phyloP scores from a whole-genome alignment of 352 stramenopile species.

The Globisporangium okanoganense region DNA sequence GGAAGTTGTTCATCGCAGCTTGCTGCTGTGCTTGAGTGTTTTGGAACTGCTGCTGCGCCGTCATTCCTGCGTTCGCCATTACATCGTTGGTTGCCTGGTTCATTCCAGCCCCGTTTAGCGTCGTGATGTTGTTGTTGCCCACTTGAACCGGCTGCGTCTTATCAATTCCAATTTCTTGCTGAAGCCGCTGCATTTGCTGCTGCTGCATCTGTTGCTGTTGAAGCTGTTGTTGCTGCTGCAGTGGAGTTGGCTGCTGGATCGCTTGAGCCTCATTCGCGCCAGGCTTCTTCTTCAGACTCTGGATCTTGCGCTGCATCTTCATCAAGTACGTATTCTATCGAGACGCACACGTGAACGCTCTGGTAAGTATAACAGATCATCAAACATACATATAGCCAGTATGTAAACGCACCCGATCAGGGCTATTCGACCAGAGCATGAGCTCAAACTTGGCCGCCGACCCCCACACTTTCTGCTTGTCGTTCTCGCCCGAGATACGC shows the following conservation, averaged over 20 bases:
- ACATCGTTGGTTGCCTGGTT: slow-evolving; percentile 20
- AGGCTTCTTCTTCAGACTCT: slow-evolving; percentile 74
- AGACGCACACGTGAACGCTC: background rate
- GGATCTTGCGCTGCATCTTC: slow-evolving; percentile 84
- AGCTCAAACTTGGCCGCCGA: slow-evolving; percentile 86
- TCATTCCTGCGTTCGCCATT: slow-evolving; percentile 10
- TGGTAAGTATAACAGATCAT: background rate
- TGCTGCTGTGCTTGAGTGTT: slow-evolving; percentile 26
- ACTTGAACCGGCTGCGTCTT: slow-evolving; percentile 4
- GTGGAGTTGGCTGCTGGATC: slow-evolving; percentile 19
- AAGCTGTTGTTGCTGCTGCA: slow-evolving; percentile 18
- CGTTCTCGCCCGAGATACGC: slow-evolving; percentile 74
- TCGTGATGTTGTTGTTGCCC: slow-evolving; percentile 14
- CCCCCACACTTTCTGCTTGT: slow-evolving; percentile 84
- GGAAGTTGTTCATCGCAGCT: slow-evolving; percentile 48
- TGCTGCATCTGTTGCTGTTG: slow-evolving; percentile 34
- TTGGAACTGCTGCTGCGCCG: slow-evolving; percentile 23
- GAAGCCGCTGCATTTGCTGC: slow-evolving; percentile 20
- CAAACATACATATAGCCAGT: background rate
- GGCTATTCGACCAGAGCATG: slow-evolving; percentile 79
- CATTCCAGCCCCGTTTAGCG: slow-evolving; percentile 14
- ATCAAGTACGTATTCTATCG: slow-evolving; percentile 70
- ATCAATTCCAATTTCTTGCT: slow-evolving; percentile 15
- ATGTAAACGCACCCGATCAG: slow-evolving; percentile 41
- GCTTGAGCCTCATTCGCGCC: slow-evolving; percentile 26